Evolutionary conservation across 2,329 filamentous ascomycete species (phyloP).

Genomic region (Beauveria medogensis): DNA sequence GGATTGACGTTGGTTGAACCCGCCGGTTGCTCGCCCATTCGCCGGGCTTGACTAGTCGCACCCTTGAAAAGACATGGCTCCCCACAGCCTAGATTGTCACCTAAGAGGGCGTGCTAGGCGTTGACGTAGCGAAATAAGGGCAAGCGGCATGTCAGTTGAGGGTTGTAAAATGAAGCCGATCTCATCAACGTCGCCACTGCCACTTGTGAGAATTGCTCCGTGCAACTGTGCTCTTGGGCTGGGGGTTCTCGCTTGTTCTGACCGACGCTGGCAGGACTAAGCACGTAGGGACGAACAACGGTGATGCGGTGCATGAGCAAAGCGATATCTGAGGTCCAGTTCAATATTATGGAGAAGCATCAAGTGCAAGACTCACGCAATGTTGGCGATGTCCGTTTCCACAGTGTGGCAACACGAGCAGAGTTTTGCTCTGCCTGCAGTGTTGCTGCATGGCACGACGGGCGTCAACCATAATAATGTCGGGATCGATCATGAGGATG

Average conservation of each 20-base stretch:
- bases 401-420: neutral
- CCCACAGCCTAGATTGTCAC: neutral
- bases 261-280: neutral
- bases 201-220: neutral
- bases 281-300: neutral
- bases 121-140: slow-evolving; percentile 2
- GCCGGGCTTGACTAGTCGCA: neutral
- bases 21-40: neutral
- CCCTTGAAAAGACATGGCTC: neutral
- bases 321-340: neutral
- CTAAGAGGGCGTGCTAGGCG: neutral
- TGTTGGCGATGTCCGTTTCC: neutral
- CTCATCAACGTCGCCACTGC: neutral
- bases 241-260: neutral
- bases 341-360: neutral
- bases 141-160: neutral
- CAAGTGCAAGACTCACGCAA: neutral
- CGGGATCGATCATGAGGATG: neutral
- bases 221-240: neutral
- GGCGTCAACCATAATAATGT: neutral
- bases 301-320: neutral
- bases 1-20: neutral
- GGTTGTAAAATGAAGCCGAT: slow-evolving; percentile 2
- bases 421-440: neutral
- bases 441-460: neutral